Base-by-base conservation (phyloP, 2,329 filamentous ascomycete genomes). In the Nemania sp. region DNA sequence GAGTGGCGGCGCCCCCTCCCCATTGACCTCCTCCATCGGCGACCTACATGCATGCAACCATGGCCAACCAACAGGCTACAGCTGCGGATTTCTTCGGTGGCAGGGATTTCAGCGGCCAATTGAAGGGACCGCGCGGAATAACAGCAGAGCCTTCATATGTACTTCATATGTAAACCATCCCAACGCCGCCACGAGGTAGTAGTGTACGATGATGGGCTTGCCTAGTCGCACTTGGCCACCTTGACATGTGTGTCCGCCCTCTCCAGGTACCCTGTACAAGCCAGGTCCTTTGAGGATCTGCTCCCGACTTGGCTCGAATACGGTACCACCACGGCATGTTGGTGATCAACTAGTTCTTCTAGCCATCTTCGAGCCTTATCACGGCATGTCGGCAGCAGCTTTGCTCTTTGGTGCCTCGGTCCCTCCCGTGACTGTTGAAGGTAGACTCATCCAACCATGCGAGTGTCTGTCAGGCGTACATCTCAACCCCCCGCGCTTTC, bases 61-160 rank as follows among this genome's bases (percentile, higher is more conserved):
- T 47, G 32, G 25, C 53, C 40, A 39, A 40, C 62, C 60, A 57
- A 60, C 51, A n/a, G n/a, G n/a, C n/a, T n/a, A n/a, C n/a, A 43
- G 47, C 49, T 39, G 20, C 53, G 43, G 39, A n/a, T 6, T 32
- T 21, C 40, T 40, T 57, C 48, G n/a, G n/a, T 49, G 47, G 54
- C 54, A 52, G 48, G 47, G 62, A 29, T 25, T 11, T 13, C 20
- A n/a, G 1, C 43, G 15, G 9, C 59, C 55, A 59, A 59, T 62
- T 32, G 52, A 51, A 47, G 43, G 35, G 4, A 29, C 50, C 46
- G 47, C 40, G 11, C 20, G 10, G 11, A 40, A 11, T 18, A 12
- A 43, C 9, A 20, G n/a, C n/a, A n/a, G n/a, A n/a, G n/a, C n/a
- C n/a, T n/a, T n/a, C n/a, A n/a, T n/a, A n/a, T n/a, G n/a, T 43